These are phyloP conservation scores for Psidium friedrichsthalianum DNA, from an alignment of 345 rosid species.

Conservation along the genomic window DNA sequence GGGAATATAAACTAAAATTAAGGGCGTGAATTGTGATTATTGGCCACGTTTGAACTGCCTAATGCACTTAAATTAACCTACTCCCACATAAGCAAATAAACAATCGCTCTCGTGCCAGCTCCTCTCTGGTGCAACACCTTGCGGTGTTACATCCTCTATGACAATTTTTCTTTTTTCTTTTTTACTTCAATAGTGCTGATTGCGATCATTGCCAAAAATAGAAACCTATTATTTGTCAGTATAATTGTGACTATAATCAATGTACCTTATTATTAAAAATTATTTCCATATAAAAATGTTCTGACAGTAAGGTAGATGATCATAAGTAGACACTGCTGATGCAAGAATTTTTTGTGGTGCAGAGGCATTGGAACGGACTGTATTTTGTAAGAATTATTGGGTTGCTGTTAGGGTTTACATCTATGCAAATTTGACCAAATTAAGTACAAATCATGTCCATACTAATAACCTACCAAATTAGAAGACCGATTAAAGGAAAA, in stretches of 20 bases:
- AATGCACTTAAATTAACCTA: not conserved
- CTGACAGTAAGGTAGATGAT: not conserved
- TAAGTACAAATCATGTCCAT: not conserved
- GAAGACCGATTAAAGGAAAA: not conserved
- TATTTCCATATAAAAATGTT: not conserved
- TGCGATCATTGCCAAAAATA: not conserved
- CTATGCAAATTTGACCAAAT: not conserved
- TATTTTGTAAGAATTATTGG: not conserved
- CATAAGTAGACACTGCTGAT: not conserved
- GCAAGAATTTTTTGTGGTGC: not conserved
- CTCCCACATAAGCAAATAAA: constrained; percentile 3
- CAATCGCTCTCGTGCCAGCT: not conserved
- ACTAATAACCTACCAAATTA: not conserved
- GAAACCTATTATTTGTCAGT: not conserved
- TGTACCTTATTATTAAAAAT: not conserved
- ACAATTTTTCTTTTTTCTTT: too few species aligned
- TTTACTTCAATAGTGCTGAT: not conserved
- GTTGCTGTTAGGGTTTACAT: not conserved
- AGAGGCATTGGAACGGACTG: not conserved
- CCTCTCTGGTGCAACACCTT: not conserved
- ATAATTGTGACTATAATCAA: not conserved
- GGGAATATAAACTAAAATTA: not conserved
- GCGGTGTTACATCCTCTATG: not conserved
- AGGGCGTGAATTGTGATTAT: not conserved
- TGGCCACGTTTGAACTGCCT: not conserved